phyloP scores from a whole-genome alignment of 2,329 filamentous ascomycete genomes.

The Aspergillus pseudotamarii region DNA sequence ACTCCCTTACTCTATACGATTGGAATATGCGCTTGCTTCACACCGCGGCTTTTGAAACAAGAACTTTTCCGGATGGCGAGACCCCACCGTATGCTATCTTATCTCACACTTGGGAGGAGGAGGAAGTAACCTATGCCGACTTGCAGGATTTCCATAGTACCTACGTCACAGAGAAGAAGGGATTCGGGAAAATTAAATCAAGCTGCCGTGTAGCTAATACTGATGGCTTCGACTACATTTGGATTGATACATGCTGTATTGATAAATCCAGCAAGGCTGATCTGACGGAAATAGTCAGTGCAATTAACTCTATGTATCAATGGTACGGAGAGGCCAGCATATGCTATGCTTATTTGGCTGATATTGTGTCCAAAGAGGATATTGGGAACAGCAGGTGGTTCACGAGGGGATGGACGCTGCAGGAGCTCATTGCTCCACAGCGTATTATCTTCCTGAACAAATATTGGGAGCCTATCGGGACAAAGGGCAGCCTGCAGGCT shows the following conservation, averaged over 20 bases:
- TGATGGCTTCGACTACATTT: not conserved
- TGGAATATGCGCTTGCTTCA: not conserved
- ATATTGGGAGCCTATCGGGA: not conserved
- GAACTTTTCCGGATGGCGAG: too few species aligned
- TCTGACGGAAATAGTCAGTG: not conserved
- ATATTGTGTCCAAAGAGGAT: not conserved
- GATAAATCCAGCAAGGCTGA: not conserved
- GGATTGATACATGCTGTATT: not conserved
- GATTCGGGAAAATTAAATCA: not conserved
- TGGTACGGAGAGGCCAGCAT: not conserved
- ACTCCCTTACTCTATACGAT: not conserved
- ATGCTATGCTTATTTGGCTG: not conserved
- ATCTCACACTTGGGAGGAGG: too few species aligned
- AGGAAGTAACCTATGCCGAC: too few species aligned
- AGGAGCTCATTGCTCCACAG: not conserved
- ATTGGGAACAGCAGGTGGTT: not conserved
- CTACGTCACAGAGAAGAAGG: too few species aligned
- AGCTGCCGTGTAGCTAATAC: not conserved
- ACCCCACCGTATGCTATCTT: too few species aligned
- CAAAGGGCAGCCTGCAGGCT: not conserved
- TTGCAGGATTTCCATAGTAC: too few species aligned
- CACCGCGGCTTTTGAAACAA: not conserved
- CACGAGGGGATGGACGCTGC: not conserved
- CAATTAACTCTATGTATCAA: not conserved
- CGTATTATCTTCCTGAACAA: not conserved